Evolutionary conservation across 345 rosid genomes (phyloP).

Genomic region (Gossypium rotundifolium): DNA sequence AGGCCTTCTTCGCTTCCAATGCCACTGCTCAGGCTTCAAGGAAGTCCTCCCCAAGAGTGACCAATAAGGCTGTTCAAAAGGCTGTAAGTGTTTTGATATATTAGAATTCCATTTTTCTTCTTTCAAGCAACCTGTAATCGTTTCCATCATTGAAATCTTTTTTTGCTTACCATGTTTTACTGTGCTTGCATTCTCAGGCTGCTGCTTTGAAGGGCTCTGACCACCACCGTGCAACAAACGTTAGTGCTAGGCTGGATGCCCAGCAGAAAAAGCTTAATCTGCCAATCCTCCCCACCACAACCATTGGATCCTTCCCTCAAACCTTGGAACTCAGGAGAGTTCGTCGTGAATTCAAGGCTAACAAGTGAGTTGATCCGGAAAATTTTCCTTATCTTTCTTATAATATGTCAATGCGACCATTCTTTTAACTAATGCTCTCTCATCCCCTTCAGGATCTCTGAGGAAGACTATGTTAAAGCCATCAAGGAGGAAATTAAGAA

Average conservation of each 20-base stretch:
- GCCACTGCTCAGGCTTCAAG: slow-evolving; percentile 84
- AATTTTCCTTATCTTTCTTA: not conserved
- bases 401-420: not conserved
- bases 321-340: slow-evolving; percentile 90
- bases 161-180: not conserved
- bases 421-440: slow-evolving; percentile 10
- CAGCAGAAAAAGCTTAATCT: slow-evolving; percentile 97
- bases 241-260: slow-evolving; percentile 80
- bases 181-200: slow-evolving; percentile 50
- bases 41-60: slow-evolving; percentile 86
- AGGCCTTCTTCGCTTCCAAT: slow-evolving; percentile 77
- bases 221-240: slow-evolving; percentile 86
- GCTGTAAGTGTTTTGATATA: slow-evolving; percentile 52
- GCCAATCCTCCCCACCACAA: slow-evolving; percentile 91
- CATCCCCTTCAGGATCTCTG: slow-evolving; percentile 63
- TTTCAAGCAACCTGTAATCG: not conserved
- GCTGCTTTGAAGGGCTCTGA: slow-evolving; percentile 90
- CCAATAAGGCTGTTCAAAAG: slow-evolving; percentile 86
- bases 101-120: not conserved
- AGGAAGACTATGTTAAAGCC: slow-evolving; percentile 78
- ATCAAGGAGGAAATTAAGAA: slow-evolving; percentile 90
- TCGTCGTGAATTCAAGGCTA: slow-evolving; percentile 98
- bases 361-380: slow-evolving; percentile 48
- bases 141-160: not conserved
- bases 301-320: slow-evolving; percentile 97